phyloP scores from a whole-genome alignment of 306 rosid species.

The Malus fusca region DNA sequence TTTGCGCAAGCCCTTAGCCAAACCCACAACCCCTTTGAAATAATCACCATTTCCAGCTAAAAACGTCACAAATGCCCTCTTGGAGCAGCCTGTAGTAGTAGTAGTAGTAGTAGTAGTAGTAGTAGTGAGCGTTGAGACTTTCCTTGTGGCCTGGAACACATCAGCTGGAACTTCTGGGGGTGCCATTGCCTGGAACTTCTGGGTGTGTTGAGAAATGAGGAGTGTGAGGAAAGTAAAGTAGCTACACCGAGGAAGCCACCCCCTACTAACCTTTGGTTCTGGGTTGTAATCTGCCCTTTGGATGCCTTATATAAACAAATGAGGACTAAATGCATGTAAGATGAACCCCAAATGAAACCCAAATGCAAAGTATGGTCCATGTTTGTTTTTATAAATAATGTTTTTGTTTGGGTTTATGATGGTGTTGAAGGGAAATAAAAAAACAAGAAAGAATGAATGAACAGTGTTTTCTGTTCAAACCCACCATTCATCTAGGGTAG shows the following conservation, averaged over 20 bases:
- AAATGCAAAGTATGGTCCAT: slow-evolving; percentile 15
- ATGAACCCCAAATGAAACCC: slow-evolving; percentile 38
- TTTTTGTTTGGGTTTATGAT: not conserved
- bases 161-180: slow-evolving; percentile 20
- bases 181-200: slow-evolving; percentile 17
- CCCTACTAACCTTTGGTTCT: slow-evolving; percentile 20
- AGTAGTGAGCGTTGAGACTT: slow-evolving; percentile 2
- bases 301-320: slow-evolving; percentile 20
- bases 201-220: slow-evolving; percentile 11
- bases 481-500: slow-evolving; percentile 9
- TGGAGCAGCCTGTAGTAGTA: slow-evolving; percentile 4
- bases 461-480: slow-evolving; percentile 16
- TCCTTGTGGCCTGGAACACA: slow-evolving; percentile 10
- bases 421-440: not conserved
- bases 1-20: slow-evolving; percentile 55
- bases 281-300: slow-evolving; percentile 7
- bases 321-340: slow-evolving; percentile 20
- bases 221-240: slow-evolving; percentile 7
- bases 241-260: slow-evolving; percentile 21
- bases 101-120: not conserved
- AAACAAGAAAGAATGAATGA: slow-evolving; percentile 14
- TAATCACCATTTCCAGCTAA: slow-evolving; percentile 59
- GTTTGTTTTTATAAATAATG: not conserved
- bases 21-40: slow-evolving; percentile 53
- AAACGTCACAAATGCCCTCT: slow-evolving; percentile 48